These are phyloP conservation scores for Panaeolus papilionaceus DNA, from an alignment of 768 basidiomycete genomes.

Conservation along the genomic window DNA sequence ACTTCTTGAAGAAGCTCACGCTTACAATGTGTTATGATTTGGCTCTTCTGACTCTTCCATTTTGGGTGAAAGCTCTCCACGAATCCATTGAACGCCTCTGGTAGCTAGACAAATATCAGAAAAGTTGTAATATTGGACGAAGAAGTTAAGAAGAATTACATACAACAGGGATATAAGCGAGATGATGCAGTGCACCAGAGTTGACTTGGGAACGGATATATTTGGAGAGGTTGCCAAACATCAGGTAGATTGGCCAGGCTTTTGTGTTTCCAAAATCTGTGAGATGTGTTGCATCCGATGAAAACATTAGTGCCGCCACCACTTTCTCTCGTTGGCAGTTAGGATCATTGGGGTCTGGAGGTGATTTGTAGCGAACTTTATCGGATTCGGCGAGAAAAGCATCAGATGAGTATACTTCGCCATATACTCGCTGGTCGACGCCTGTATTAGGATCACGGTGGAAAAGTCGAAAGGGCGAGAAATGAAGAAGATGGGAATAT, in stretches of 20 bases:
- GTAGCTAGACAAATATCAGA: constrained; percentile 22
- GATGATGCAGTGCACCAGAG: constrained; percentile 41
- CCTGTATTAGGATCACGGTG: constrained; percentile 24
- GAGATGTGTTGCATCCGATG: constrained; percentile 42
- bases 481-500: constrained; percentile 30
- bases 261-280: constrained; percentile 42
- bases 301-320: constrained; percentile 36
- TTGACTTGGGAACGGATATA: constrained; percentile 38
- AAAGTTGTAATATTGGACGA: neutral
- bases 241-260: constrained; percentile 50
- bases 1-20: constrained; percentile 41
- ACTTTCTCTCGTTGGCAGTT: constrained; percentile 27
- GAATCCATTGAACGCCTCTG: constrained; percentile 28
- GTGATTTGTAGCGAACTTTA: neutral
- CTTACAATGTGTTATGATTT: constrained; percentile 32
- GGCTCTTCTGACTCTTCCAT: constrained; percentile 17
- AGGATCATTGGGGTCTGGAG: constrained; percentile 18
- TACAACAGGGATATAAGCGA: constrained; percentile 50
- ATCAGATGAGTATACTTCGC: constrained; percentile 34
- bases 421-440: constrained; percentile 25
- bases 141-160: constrained; percentile 12
- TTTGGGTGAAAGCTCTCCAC: constrained; percentile 12
- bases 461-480: constrained; percentile 35
- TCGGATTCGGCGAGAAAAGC: constrained; percentile 29
- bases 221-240: constrained; percentile 48